Base-by-base conservation (phyloP, 2,329 filamentous ascomycete species). In the Daldinia eschscholtzii region DNA sequence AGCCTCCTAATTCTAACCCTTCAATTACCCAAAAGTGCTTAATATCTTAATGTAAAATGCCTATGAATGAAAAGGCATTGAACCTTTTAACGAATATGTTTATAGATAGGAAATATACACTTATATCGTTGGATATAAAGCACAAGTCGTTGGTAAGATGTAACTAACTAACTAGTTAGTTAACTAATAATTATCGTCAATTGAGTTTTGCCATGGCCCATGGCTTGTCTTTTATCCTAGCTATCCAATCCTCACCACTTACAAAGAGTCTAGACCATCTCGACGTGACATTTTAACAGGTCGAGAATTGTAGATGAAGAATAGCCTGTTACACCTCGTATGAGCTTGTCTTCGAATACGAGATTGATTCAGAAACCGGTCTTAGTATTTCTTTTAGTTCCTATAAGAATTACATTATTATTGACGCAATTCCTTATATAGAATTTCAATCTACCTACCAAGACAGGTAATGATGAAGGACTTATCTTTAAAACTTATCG, bases 181-280 rank as follows among this genome's bases (percentile, higher is more conserved):
- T 33, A 12, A 2, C n/a, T n/a, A n/a, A n/a, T n/a, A n/a, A n/a
- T n/a, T 20, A 18, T 30, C 9, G 28, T 12, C 18, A n/a, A 18
- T 6, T 26, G 26, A 53, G 4, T 18, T 35, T 30, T 53, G 12
- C 39, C 33, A 53, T 57, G 33, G 18, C 55, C 39, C 33, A 53
- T 57, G 33, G 18, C 55, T 52, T 48, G 35, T 53, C 48, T 35
- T 44, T 39, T 7, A 39, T 50, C 20, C 10, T n/a, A 35, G 44
- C 57, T 39, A 30, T 61, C 50, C 18, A 35, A 55, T 18, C 33
- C 30, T 60, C 18, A 57, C 46, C 3, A 35, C 46, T 20, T 44
- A 30, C 33, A 39, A 53, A 53, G 53, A 64, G 61, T 69, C 69
- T 66, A 69, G 66, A 65, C 64, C 61, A 48, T 65, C 41, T 55